Conservation (phyloP, 768 basidiomycete genomes). For the Exidia glandulosa region DNA sequence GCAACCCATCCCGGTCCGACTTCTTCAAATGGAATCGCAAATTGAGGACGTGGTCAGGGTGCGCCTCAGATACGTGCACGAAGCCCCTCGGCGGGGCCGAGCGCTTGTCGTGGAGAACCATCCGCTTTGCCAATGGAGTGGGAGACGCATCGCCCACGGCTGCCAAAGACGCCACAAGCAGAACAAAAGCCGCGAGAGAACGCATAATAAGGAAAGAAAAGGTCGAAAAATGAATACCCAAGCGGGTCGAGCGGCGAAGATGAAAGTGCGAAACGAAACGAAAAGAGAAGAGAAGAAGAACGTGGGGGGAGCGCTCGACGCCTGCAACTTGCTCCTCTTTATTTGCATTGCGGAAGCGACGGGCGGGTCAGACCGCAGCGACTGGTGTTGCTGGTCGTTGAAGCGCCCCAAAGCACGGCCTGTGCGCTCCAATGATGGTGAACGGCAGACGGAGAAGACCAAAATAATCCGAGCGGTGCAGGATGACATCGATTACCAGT, state of each 20-base stretch:
- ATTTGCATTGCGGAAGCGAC: no score
- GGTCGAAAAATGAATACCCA: background rate
- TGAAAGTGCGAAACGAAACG: background rate
- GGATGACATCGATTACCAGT: no score
- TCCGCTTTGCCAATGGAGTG: background rate
- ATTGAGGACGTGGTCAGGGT: background rate
- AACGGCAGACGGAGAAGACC: no score
- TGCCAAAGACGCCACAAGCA: background rate
- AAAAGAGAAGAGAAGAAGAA: background rate
- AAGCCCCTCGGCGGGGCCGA: background rate
- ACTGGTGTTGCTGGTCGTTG: no score
- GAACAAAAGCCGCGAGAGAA: background rate
- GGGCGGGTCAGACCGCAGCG: no score
- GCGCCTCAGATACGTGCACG: background rate
- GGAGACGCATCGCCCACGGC: background rate
- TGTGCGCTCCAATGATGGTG: no score
- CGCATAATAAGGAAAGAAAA: background rate
- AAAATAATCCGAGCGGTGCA: no score
- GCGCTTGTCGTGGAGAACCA: background rate
- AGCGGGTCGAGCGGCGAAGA: background rate
- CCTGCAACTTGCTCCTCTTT: background rate
- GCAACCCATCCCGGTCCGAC: background rate
- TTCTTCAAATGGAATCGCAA: background rate
- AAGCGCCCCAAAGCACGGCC: no score
- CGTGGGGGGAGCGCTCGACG: background rate